Percentiles rank a stretch among this genome's conserved stretches.
phyloP scores from a whole-genome alignment of 2,329 filamentous ascomycete genomes.

The Pseudogymnoascus sp. region DNA sequence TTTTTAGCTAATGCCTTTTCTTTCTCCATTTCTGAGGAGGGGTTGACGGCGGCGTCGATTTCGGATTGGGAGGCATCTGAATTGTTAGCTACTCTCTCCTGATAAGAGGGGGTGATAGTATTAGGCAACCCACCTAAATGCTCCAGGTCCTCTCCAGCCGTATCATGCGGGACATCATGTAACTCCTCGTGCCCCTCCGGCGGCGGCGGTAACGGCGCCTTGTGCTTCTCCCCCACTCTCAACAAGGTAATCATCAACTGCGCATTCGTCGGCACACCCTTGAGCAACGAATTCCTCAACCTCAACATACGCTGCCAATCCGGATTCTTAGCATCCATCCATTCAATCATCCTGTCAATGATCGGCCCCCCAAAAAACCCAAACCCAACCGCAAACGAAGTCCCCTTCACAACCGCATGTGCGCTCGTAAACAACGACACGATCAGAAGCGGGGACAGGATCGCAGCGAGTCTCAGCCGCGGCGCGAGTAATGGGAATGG shows the following conservation, averaged over 20 bases:
- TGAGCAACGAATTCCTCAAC: constrained; percentile 66
- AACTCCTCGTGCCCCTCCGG: constrained; percentile 32
- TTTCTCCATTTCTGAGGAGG: constrained; percentile 35
- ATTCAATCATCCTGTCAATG: constrained; percentile 48
- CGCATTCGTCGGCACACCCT: constrained; percentile 77
- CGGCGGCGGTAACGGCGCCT: constrained; percentile 57
- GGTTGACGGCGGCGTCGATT: constrained; percentile 28
- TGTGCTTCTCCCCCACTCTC: constrained; percentile 72
- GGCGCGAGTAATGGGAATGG: constrained; percentile 49
- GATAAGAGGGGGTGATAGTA: too few species aligned
- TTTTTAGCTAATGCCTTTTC: constrained; percentile 29
- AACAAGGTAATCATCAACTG: constrained; percentile 75
- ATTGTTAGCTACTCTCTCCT: neutral
- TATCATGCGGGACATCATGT: constrained; percentile 24
- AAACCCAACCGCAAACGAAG: constrained; percentile 61
- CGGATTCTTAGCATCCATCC: constrained; percentile 54
- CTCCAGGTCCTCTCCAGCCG: constrained; percentile 43
- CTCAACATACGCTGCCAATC: constrained; percentile 69
- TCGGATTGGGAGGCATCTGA: constrained; percentile 22
- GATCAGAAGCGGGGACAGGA: constrained; percentile 44
- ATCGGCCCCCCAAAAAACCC: constrained; percentile 74
- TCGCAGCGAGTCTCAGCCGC: constrained; percentile 44
- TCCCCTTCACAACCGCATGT: constrained; percentile 54
- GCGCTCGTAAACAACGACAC: constrained; percentile 45
- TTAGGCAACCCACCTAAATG: constrained; percentile 41